These are phyloP conservation scores for Zasmidium cellare DNA, from an alignment of 2,329 filamentous ascomycete species.

Conservation along the genomic window DNA sequence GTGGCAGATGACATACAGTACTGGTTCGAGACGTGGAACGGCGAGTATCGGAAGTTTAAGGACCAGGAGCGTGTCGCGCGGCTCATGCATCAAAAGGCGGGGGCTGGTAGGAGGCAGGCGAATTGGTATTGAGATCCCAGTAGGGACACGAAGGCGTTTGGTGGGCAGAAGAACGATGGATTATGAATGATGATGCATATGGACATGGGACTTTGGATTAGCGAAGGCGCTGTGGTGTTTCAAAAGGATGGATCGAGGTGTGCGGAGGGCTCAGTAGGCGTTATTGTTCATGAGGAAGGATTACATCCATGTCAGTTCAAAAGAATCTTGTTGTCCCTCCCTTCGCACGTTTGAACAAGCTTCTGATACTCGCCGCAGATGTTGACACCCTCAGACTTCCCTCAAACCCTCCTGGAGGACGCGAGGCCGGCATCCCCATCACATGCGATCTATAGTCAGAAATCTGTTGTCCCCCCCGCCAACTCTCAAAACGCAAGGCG, in stretches of 20 bases:
- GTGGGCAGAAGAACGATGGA: background rate
- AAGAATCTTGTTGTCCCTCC: no score
- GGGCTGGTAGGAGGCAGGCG: slow-evolving; percentile 24
- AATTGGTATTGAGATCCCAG: slow-evolving; percentile 31
- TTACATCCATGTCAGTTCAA: background rate
- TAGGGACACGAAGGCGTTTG: background rate
- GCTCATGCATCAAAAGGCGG: slow-evolving; percentile 24
- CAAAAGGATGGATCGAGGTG: background rate
- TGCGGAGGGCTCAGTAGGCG: background rate
- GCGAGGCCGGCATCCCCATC: no score
- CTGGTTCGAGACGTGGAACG: slow-evolving; percentile 40
- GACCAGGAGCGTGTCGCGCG: slow-evolving; percentile 31
- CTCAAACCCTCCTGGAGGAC: no score
- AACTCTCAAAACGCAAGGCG: no score
- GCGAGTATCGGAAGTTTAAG: slow-evolving; percentile 41
- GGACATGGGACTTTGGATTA: slow-evolving; percentile 11
- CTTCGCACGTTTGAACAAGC: no score
- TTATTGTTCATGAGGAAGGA: background rate
- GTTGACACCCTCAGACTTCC: no score
- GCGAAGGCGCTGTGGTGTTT: slow-evolving; percentile 16
- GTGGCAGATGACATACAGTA: slow-evolving; percentile 59
- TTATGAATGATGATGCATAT: background rate
- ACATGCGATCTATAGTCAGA: no score
- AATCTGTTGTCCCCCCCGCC: no score
- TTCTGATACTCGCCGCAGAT: no score